Base-by-base conservation (phyloP, 164 flowering plant genomes). In the Kalanchoe fedtschenkoi region DNA sequence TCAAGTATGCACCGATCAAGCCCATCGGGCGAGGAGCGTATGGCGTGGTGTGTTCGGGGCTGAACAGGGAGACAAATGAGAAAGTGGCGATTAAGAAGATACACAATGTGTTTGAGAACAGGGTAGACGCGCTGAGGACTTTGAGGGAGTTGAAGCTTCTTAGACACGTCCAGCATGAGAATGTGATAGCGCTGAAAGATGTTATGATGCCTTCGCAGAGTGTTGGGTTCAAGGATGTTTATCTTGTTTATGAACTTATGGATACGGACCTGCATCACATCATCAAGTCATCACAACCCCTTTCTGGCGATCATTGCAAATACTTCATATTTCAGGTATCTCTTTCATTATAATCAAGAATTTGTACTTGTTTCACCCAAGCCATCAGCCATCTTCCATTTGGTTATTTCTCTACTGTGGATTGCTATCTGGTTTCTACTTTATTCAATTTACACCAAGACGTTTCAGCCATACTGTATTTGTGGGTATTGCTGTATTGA, bases 201-300 rank as follows among this genome's bases (percentile, higher is more conserved):
- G 63, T 60, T 22, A 60, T 60, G 63, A 63, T 66, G 68, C 68
- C 63, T 42, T 11, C 38, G n/a, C 56, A 44, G 1, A 19, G 63
- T 41, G 61, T 39, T 7, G 56, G 53, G n/a, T 66, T 66, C 32
- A 66, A 59, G 68, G 68, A 66, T 34, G 68, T 66, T 24, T 65
- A 65, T 34, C 43, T 65, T 44, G 67, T 65, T 30, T 66, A 60
- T 37, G 63, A 60, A 17, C 63, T 60, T 6, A 60, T 60, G 68
- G 68, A 65, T 58, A 65, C 68, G 6, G 68, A 65, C 16, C 46
- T 65, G 54, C 68, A 65, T 66, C 68, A 66, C n/a, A 66, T 66
- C 33, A 66, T 66, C 42, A 66, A 66, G 54, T 65, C 67, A 0
- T 65, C 67, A 16, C 67, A 65, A 24, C 43, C 67, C n/a, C 67